Evolutionary conservation across 768 basidiomycete species (phyloP).

Genomic region (Lentinula raphanica): DNA sequence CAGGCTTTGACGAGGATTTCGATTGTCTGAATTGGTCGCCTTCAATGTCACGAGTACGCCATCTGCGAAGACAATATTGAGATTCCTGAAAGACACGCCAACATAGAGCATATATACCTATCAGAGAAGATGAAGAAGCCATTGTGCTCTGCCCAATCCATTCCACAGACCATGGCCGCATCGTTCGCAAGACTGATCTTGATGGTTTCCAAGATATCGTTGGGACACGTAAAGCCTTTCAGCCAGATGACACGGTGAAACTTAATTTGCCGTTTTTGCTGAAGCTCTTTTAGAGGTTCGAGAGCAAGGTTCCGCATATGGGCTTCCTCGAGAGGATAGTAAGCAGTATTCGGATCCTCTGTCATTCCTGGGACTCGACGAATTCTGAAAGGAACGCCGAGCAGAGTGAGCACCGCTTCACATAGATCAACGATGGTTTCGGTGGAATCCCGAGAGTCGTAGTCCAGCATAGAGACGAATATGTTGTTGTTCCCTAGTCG

Average conservation of each 20-base stretch:
- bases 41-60: slow-evolving; percentile 96
- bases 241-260: slow-evolving; percentile 95
- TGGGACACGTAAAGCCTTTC: slow-evolving; percentile 98
- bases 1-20: slow-evolving; percentile 85
- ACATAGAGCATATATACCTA: slow-evolving; percentile 46
- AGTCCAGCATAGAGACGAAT: slow-evolving; percentile 98
- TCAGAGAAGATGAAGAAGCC: slow-evolving; percentile 98
- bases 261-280: slow-evolving; percentile 66
- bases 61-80: slow-evolving; percentile 40
- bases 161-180: slow-evolving; percentile 98
- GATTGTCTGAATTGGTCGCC: slow-evolving; percentile 98
- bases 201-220: slow-evolving; percentile 94
- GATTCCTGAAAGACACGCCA: not conserved
- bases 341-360: slow-evolving; percentile 75
- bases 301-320: slow-evolving; percentile 89
- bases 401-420: slow-evolving; percentile 89
- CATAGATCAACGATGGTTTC: slow-evolving; percentile 91
- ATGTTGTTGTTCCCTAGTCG: slow-evolving; percentile 85
- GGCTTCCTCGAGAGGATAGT: slow-evolving; percentile 95
- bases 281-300: slow-evolving; percentile 84
- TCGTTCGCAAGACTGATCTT: slow-evolving; percentile 86
- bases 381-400: slow-evolving; percentile 91
- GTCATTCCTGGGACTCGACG: slow-evolving; percentile 93
- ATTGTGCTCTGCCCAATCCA: slow-evolving; percentile 99
- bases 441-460: slow-evolving; percentile 92